Evolutionary conservation across 2,329 filamentous ascomycete genomes (phyloP).

Genomic region (Aspergillus intermedius): DNA sequence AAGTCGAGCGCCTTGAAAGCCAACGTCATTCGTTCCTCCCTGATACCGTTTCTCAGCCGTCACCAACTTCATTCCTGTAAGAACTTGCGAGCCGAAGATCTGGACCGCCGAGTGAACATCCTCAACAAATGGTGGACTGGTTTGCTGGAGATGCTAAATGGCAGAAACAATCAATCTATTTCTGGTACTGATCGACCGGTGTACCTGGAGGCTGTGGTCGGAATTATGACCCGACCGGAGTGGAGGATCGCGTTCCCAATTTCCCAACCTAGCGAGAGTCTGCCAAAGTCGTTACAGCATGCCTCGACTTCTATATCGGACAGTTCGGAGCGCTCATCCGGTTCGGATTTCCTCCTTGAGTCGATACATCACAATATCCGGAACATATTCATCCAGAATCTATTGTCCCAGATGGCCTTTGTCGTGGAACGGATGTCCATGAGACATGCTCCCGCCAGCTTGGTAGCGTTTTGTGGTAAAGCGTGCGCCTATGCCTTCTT

Average conservation of each 20-base stretch:
- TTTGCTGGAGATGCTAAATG: constrained; percentile 73
- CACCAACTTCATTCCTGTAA: constrained; percentile 64
- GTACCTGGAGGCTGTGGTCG: constrained; percentile 69
- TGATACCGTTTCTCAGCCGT: constrained; percentile 71
- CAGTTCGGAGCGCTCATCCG: constrained; percentile 49
- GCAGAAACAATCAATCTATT: constrained; percentile 66
- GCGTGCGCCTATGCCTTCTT: constrained; percentile 90
- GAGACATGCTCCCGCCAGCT: constrained; percentile 61
- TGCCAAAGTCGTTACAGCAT: constrained; percentile 27
- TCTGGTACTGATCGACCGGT: constrained; percentile 76
- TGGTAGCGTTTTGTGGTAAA: constrained; percentile 83
- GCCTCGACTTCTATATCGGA: constrained; percentile 43
- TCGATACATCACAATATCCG: constrained; percentile 84
- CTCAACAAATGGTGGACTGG: constrained; percentile 88
- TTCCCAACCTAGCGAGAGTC: constrained; percentile 41
- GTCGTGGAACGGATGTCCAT: constrained; percentile 85
- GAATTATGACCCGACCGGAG: constrained; percentile 82
- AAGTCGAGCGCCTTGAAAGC: constrained; percentile 71
- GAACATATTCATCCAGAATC: constrained; percentile 76
- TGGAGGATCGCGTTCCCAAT: constrained; percentile 70
- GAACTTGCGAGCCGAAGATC: constrained; percentile 65
- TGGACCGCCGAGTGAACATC: constrained; percentile 72
- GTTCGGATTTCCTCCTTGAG: constrained; percentile 62
- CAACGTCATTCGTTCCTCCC: constrained; percentile 61
- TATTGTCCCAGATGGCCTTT: constrained; percentile 75